Evolutionary conservation across 352 stramenopile genomes (phyloP).

Genomic region (Pythium myriotylum): DNA sequence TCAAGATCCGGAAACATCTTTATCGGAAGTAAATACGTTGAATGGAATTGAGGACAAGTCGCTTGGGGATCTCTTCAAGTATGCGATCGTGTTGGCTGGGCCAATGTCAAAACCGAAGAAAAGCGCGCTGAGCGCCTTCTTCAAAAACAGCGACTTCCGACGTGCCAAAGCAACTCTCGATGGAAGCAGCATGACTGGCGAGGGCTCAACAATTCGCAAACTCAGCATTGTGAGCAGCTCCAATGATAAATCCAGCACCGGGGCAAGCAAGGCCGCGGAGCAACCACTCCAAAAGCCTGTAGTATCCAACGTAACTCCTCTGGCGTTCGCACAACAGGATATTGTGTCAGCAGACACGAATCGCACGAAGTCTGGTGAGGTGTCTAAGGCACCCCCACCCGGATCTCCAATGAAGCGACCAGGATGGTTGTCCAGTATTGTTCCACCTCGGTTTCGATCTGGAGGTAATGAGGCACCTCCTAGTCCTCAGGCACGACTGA

Average conservation of each 20-base stretch:
- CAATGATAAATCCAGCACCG: constrained; percentile 21
- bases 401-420: constrained; percentile 28
- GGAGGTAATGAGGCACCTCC: constrained; percentile 16
- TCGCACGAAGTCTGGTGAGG: not conserved
- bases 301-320: not conserved
- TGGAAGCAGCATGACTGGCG: not conserved
- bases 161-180: constrained; percentile 31
- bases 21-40: not conserved
- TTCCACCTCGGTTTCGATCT: constrained; percentile 27
- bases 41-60: constrained; percentile 48
- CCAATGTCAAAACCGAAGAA: constrained; percentile 41
- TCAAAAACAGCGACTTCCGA: constrained; percentile 48
- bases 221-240: constrained; percentile 18
- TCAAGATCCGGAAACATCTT: constrained; percentile 4
- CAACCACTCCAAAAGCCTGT: not conserved
- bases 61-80: constrained; percentile 68
- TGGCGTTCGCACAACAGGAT: not conserved
- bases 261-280: not conserved
- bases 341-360: constrained; percentile 4
- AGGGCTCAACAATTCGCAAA: constrained; percentile 3
- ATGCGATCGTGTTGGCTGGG: constrained; percentile 63
- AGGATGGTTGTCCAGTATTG: constrained; percentile 31
- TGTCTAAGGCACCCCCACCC: constrained; percentile 6
- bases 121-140: constrained; percentile 36
- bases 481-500: constrained; percentile 7